Evolutionary conservation across 805 yeast genomes (phyloP).

Genomic region (Pichia heedii): DNA sequence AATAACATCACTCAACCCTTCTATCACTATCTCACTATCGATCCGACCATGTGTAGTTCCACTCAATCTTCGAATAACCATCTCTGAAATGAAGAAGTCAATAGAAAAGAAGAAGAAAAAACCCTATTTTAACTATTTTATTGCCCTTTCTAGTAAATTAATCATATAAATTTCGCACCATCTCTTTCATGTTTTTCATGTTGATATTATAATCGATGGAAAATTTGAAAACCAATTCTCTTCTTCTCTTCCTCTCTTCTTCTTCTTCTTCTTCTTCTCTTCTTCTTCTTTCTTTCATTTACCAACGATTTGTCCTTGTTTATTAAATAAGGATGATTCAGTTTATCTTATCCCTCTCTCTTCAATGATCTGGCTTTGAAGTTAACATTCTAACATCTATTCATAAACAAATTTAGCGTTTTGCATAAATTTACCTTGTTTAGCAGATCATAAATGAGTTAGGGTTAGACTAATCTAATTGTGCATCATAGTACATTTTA

Average conservation of each 20-base stretch:
- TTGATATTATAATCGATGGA: no score
- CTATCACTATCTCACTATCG: constrained; percentile 26
- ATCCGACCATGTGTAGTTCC: background rate
- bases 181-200: background rate
- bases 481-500: constrained; percentile 29
- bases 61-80: background rate
- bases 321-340: no score
- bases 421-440: background rate
- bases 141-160: no score
- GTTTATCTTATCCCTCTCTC: background rate
- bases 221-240: no score
- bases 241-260: no score
- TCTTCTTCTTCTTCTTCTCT: background rate
- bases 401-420: background rate
- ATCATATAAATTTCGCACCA: background rate
- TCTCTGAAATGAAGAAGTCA: background rate
- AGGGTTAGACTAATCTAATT: constrained; percentile 1
- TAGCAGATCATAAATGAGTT: background rate
- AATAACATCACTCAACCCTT: constrained; percentile 33
- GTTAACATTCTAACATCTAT: background rate
- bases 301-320: no score
- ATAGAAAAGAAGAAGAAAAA: background rate
- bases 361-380: background rate
- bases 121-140: background rate
- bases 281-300: no score